These are phyloP conservation scores for Fusarium acutatum DNA, from an alignment of 2,329 filamentous ascomycete genomes.

Conservation along the genomic window DNA sequence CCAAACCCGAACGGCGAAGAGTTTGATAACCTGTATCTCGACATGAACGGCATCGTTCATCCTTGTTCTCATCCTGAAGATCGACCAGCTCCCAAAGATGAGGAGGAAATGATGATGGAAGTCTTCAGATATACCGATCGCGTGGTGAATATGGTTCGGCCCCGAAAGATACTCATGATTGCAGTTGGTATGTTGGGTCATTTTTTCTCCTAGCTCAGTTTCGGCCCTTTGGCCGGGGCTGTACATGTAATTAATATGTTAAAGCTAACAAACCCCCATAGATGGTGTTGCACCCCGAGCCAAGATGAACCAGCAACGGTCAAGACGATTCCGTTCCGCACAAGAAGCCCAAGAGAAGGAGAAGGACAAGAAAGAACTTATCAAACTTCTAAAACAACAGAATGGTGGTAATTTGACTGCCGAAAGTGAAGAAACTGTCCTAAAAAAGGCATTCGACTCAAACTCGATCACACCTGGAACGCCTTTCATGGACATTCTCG, in stretches of 20 bases:
- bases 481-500: conserved; percentile 97
- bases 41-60: conserved; percentile 99
- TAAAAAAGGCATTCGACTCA: conserved; percentile 92
- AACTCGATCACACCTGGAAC: conserved; percentile 93
- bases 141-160: conserved; percentile 98
- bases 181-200: conserved; percentile 76
- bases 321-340: conserved; percentile 91
- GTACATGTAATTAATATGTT: background rate
- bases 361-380: conserved; percentile 86
- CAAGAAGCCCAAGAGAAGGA: conserved; percentile 96
- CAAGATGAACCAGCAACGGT: conserved; percentile 99
- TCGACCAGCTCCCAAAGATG: conserved; percentile 85
- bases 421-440: conserved; percentile 66
- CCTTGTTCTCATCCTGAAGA: conserved; percentile 98
- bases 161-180: conserved; percentile 95
- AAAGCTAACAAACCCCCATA: conserved; percentile 49
- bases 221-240: background rate
- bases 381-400: conserved; percentile 84
- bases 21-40: conserved; percentile 96
- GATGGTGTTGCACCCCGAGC: conserved; percentile 97
- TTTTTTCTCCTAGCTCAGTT: background rate
- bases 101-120: conserved; percentile 99
- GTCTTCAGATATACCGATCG: conserved; percentile 99
- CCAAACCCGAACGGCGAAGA: conserved; percentile 98
- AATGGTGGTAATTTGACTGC: conserved; percentile 71